Conservation (phyloP, 23 red algal genomes). For the Gracilaria gracilis region DNA sequence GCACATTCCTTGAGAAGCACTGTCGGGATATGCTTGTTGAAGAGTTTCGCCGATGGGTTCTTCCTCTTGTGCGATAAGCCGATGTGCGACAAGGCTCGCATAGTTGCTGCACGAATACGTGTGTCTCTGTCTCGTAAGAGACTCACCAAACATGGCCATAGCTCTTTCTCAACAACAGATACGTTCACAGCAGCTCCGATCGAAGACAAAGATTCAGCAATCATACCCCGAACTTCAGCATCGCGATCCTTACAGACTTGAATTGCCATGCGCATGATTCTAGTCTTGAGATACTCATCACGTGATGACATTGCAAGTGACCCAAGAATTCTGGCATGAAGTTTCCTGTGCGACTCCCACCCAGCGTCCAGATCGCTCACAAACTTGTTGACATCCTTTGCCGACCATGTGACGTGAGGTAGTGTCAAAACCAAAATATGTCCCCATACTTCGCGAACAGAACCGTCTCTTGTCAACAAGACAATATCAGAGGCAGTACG, state of each 20-base stretch:
- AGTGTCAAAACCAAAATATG: conserved; percentile 58
- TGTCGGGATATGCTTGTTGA: conserved; percentile 49
- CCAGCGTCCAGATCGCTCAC: conserved; percentile 37
- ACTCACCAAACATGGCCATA: conserved; percentile 56
- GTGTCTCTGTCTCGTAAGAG: conserved; percentile 46
- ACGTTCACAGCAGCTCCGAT: conserved; percentile 64
- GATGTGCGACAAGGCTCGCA: conserved; percentile 66
- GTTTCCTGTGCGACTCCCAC: conserved; percentile 11
- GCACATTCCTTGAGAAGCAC: conserved; percentile 40
- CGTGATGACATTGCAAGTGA: conserved; percentile 47
- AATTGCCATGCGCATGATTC: conserved; percentile 51
- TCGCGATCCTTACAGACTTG: conserved; percentile 54
- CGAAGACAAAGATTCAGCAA: conserved; percentile 77
- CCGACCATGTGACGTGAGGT: conserved; percentile 64
- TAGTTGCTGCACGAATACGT: conserved; percentile 71
- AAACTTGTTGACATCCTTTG: conserved; percentile 40
- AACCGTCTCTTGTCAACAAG: neutral
- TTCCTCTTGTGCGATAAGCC: conserved; percentile 51
- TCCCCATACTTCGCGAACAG: conserved; percentile 58
- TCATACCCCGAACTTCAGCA: conserved; percentile 78
- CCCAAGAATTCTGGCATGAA: conserved; percentile 67
- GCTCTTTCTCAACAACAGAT: conserved; percentile 35
- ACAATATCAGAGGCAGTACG: conserved; percentile 42
- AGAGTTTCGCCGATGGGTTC: conserved; percentile 35
- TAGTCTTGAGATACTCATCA: conserved; percentile 18